Evolutionary conservation across 208 protist species (phyloP), one percentile per base, ranked within the genome.

Genomic region (Acanthamoeba castellanii): DNA sequence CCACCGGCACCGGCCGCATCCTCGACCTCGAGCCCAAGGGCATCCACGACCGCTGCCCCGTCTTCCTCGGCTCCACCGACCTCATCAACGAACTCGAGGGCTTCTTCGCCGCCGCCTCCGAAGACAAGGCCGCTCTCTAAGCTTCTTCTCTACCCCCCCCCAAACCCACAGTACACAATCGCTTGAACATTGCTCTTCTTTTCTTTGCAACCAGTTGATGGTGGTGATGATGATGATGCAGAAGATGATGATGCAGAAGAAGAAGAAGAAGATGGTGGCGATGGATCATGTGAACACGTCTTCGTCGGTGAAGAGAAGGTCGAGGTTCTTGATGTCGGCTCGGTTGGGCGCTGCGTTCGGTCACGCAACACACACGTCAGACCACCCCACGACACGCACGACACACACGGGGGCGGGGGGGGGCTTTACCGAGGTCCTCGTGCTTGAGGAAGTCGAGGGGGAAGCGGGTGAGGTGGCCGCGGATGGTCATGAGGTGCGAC

Each of bases 1-100:
- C 96, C 27, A 98, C 97, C 32, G 98, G 98, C n/a, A 97, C 37
- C 14, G 87, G 95, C 0, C 96, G 98, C 47, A 96, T 99, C 81
- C 95, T 99, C 4, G 98, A 99, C 81, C 88, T 98, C 91, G 66
- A 96, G 42, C 98, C 99, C 59, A 93, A 66, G 32, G 61, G 64
- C 30, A 97, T 99, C 68, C 99, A 99, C 96, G 98, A 99, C 95
- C 98, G 98, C 95, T 97, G 96, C 14, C 98, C 98, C 22, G 97
- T 99, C 6, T 99, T 98, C 95, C 96, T 99, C 37, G 99, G 99
- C 66, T 98, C 96, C 95, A 94, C 96, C 30, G 96, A 98, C 34
- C 98, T 99, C 92, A 97, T 99, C 3, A 98, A 98, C 57, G 93
- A 98, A 2, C 97, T 98, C 94, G 91, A 96, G 78, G 50, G 61